These are phyloP conservation scores for Priceomyces fermenticarens DNA, from an alignment of 805 yeast genomes.

Conservation along the genomic window DNA sequence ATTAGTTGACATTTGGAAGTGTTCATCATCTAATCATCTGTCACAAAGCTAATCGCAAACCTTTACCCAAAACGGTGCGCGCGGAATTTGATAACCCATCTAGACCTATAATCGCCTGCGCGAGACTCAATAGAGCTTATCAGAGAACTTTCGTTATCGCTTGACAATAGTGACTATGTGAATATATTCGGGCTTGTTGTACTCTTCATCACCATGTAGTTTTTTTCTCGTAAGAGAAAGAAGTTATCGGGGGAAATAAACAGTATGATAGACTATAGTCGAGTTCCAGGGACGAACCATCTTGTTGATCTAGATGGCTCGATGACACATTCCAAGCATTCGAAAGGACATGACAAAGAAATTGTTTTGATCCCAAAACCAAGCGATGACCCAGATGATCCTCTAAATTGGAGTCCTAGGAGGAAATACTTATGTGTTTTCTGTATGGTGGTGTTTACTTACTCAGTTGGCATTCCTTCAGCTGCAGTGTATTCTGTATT, in stretches of 20 bases:
- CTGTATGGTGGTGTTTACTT: slow-evolving; percentile 11
- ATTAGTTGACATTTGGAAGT: slow-evolving; percentile 3
- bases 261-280: slow-evolving; percentile 3
- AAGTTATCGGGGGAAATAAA: background rate
- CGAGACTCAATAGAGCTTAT: no score
- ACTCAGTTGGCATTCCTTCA: slow-evolving; percentile 14
- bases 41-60: no score
- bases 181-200: no score
- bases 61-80: no score
- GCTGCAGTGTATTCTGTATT: slow-evolving; percentile 14
- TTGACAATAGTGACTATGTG: no score
- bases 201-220: no score
- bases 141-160: no score
- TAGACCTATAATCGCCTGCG: no score
- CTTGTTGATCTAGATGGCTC: slow-evolving; percentile 6
- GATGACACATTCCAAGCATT: slow-evolving; percentile 1
- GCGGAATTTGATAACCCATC: no score
- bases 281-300: slow-evolving; percentile 6
- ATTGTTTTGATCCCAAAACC: slow-evolving; percentile 48
- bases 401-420: slow-evolving; percentile 56
- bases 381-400: slow-evolving; percentile 66
- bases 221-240: no score
- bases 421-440: slow-evolving; percentile 43
- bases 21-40: background rate
- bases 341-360: slow-evolving; percentile 8